Evolutionary conservation across 768 basidiomycete genomes (phyloP).

Genomic region (Mrakia blollopis): DNA sequence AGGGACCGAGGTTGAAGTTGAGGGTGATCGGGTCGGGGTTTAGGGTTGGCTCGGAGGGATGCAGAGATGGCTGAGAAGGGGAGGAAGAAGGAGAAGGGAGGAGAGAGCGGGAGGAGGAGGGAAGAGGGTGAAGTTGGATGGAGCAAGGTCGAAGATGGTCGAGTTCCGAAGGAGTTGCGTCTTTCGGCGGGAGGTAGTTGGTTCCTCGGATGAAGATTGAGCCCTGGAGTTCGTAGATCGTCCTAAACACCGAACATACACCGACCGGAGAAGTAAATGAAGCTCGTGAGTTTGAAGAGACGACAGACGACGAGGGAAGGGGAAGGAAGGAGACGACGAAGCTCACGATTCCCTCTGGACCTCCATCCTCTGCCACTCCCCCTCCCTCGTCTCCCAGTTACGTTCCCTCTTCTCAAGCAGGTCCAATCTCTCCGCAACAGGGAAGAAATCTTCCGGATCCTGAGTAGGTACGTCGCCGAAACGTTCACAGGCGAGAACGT

Average conservation of each 20-base stretch:
- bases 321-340: not conserved
- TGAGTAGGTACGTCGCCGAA: not conserved
- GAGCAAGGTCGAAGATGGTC: not conserved
- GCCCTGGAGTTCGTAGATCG: constrained; percentile 29
- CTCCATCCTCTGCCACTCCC: not conserved
- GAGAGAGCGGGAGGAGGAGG: not conserved
- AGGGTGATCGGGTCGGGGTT: not conserved
- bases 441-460: not conserved
- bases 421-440: not conserved
- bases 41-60: not conserved
- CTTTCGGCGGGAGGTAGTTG: not conserved
- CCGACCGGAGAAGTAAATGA: too few species aligned
- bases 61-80: too few species aligned
- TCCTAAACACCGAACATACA: not conserved
- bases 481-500: not conserved
- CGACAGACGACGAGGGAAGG: not conserved
- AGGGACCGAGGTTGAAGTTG: constrained; percentile 25
- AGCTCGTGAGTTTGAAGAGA: not conserved
- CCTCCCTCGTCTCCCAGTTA: constrained; percentile 1
- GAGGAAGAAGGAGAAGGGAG: not conserved
- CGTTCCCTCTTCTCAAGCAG: not conserved
- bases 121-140: constrained; percentile 20
- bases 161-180: not conserved
- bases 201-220: constrained; percentile 29
- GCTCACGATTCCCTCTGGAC: constrained; percentile 9